Conservation (phyloP, 2,329 filamentous ascomycete species). For the Shiraia bambusicola region DNA sequence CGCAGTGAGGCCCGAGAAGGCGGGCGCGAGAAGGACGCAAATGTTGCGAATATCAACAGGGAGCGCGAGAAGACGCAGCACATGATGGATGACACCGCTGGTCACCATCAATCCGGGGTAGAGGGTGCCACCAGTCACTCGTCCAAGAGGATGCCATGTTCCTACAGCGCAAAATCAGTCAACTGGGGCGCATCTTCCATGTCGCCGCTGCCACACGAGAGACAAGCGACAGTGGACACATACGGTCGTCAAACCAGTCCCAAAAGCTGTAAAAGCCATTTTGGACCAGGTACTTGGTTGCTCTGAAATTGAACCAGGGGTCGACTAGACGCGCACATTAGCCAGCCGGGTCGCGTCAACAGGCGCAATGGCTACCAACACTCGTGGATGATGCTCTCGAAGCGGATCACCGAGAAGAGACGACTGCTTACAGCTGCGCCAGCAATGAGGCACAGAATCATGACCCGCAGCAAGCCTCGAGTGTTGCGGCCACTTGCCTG, state of each 20-base stretch:
- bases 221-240: slow-evolving; percentile 31
- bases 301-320: slow-evolving; percentile 99
- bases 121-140: slow-evolving; percentile 97
- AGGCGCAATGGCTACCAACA: slow-evolving; percentile 63
- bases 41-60: slow-evolving; percentile 99
- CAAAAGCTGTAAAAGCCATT: slow-evolving; percentile 99
- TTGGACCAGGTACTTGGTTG: slow-evolving; percentile 94
- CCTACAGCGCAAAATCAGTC: slow-evolving; percentile 47
- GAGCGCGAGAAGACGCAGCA: slow-evolving; percentile 82
- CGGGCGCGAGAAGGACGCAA: slow-evolving; percentile 93
- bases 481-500: slow-evolving; percentile 79
- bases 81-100: slow-evolving; percentile 93
- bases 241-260: slow-evolving; percentile 99
- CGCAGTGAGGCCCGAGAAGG: slow-evolving; percentile 90
- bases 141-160: slow-evolving; percentile 98
- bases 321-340: slow-evolving; percentile 66
- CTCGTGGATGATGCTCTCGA: slow-evolving; percentile 99
- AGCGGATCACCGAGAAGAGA: slow-evolving; percentile 97
- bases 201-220: slow-evolving; percentile 4
- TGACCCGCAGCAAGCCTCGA: slow-evolving; percentile 79
- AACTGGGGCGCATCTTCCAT: slow-evolving; percentile 8
- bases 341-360: slow-evolving; percentile 20
- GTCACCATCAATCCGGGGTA: slow-evolving; percentile 99
- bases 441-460: slow-evolving; percentile 90
- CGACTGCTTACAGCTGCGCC: slow-evolving; percentile 88